Percentiles rank a stretch among this genome's conserved stretches.
Evolutionary conservation across 2,329 filamentous ascomycete species (phyloP).

Genomic region (Huntiella decipiens): DNA sequence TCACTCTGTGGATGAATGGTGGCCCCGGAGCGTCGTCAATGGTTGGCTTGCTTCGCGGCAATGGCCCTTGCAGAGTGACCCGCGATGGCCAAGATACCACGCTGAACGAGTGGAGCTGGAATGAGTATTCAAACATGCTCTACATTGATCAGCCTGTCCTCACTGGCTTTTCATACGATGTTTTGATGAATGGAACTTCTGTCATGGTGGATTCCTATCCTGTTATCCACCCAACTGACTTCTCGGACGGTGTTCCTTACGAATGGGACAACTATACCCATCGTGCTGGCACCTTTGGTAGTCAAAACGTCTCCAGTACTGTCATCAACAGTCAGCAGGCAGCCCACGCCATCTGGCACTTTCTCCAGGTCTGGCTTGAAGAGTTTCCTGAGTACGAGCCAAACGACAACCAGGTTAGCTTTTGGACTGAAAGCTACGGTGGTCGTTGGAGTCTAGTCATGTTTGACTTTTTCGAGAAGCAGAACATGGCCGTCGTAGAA

Average conservation of each 20-base stretch:
- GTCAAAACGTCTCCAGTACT: background rate
- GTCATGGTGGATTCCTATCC: conserved; percentile 15
- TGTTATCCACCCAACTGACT: conserved; percentile 19
- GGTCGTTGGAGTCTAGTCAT: conserved; percentile 52
- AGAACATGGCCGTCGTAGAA: conserved; percentile 30
- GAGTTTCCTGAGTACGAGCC: conserved; percentile 40
- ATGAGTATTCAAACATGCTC: conserved; percentile 33
- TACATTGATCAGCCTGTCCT: conserved; percentile 46
- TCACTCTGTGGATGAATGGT: conserved; percentile 44
- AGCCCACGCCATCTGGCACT: conserved; percentile 43
- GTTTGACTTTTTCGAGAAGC: conserved; percentile 35
- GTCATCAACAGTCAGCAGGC: conserved; percentile 26
- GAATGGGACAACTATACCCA: conserved; percentile 20
- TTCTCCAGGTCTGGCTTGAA: conserved; percentile 40
- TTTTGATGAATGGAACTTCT: conserved; percentile 38
- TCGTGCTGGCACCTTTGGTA: background rate
- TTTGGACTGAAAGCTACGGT: conserved; percentile 53
- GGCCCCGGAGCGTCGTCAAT: conserved; percentile 47
- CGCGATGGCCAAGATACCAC: conserved; percentile 31
- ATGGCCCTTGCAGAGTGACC: conserved; percentile 31
- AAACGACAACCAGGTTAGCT: conserved; percentile 25
- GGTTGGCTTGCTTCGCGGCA: conserved; percentile 42
- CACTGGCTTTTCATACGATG: conserved; percentile 50
- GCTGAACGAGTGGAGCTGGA: conserved; percentile 46
- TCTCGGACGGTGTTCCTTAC: conserved; percentile 17